Conservation (phyloP, 176 grass and related monocot species). For the Oryza nivara region DNA sequence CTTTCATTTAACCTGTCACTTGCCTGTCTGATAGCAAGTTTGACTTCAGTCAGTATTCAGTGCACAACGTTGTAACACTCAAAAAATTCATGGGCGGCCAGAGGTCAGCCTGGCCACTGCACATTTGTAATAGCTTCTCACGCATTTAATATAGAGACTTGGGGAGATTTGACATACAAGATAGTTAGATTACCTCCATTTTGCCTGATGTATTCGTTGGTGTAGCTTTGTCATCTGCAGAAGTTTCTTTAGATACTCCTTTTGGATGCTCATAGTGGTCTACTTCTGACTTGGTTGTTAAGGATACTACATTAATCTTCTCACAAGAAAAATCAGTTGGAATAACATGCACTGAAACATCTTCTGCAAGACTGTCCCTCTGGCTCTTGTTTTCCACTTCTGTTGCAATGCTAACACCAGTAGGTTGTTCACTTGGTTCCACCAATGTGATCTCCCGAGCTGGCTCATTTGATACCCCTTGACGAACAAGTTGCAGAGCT, state of each 20-base stretch:
- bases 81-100: background rate
- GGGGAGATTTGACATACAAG: background rate
- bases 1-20: background rate
- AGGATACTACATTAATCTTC: constrained; percentile 23
- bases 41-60: background rate
- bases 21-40: background rate
- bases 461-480: constrained; percentile 46
- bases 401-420: constrained; percentile 24
- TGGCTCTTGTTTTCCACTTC: constrained; percentile 24
- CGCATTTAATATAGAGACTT: background rate
- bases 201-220: background rate
- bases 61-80: background rate
- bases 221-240: constrained; percentile 11
- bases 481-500: constrained; percentile 65
- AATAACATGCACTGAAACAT: constrained; percentile 9
- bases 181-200: constrained; percentile 31
- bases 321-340: constrained; percentile 29
- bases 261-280: constrained; percentile 22
- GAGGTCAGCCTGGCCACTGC: background rate
- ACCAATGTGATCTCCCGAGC: constrained; percentile 34
- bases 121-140: constrained; percentile 15
- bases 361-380: constrained; percentile 24
- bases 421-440: constrained; percentile 33
- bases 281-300: background rate
- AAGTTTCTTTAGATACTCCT: constrained; percentile 6